These are phyloP conservation scores for Blepharisma stoltei DNA, from an alignment of 73 alveolate species.

Conservation along the genomic window DNA sequence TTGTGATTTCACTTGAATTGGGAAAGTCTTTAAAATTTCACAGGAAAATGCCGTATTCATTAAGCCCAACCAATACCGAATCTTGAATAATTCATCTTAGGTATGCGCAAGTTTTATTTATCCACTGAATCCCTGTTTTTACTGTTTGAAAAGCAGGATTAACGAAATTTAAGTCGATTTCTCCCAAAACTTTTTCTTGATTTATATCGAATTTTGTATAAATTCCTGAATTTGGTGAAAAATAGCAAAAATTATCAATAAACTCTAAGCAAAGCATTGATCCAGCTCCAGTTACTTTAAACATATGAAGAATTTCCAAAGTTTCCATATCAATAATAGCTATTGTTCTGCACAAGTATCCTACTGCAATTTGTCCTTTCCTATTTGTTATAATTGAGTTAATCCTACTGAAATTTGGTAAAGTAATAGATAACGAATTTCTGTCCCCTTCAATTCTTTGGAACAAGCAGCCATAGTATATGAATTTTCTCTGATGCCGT, in stretches of 20 bases:
- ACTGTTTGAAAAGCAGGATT: neutral
- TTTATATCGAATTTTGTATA: neutral
- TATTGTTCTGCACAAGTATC: neutral
- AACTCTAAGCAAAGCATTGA: neutral
- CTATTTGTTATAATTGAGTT: neutral
- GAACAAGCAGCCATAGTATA: neutral
- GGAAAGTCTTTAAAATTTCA: neutral
- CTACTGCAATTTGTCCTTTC: neutral
- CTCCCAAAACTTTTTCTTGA: neutral
- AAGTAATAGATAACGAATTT: too few relatives aligned
- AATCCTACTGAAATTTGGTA: slow-evolving; percentile 1
- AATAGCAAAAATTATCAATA: neutral
- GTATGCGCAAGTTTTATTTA: neutral
- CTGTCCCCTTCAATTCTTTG: neutral
- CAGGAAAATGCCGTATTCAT: slow-evolving; percentile 11
- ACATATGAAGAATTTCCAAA: neutral
- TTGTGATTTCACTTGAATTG: neutral
- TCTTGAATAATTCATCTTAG: neutral
- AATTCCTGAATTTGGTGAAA: neutral
- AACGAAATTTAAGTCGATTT: neutral
- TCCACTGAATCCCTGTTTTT: neutral
- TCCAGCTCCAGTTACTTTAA: slow-evolving; percentile 1
- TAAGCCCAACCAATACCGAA: neutral
- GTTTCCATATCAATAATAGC: neutral
- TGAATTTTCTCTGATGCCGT: neutral